Evolutionary conservation across 2,329 filamentous ascomycete genomes (phyloP), one percentile per base, ranked within the genome.

Genomic region (Cercospora zeina): DNA sequence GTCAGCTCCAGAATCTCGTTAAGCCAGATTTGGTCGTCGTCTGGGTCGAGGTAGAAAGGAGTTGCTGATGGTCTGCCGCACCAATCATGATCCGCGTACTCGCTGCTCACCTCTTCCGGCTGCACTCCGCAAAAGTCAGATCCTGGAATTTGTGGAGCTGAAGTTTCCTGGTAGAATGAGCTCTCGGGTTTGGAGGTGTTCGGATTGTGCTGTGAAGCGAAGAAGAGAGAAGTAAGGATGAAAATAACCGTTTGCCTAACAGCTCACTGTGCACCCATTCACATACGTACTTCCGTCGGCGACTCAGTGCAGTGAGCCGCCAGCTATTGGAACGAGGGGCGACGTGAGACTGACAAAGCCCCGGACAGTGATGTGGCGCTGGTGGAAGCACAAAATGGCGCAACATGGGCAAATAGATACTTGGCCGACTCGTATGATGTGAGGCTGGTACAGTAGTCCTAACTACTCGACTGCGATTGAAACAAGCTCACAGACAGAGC

Each of bases 361-460:
- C n/a, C n/a, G n/a, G 11, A 6, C 6, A 27, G 24, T 6, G 24
- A 27, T 54, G 19, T 37, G 51, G 36, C 33, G 19, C 31, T 54
- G 31, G 7, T 21, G 51, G 14, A 36, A 36, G 36, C 51, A 54
- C 19, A 8, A n/a, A 54, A 54, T 36, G 19, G 36, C 19, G 51
- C 51, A 34, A 13, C 33, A 49, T 27, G 39, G 21, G 39, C 39
- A 21, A 3, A 19, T n/a, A 10, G 4, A 34, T 13, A 47, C 21
- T 47, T 47, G 42, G 51, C 51, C 27, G 51, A 37, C 30, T 54
- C 51, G 51, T 54, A 54, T 31, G 51, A 54, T 37, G 11, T 36
- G 31, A 36, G 51, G 51, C 51, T 54, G 81, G 51, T 47, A 27
- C 21, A 9, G 2, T 8, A 6, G 11, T 47, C 21, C 24, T 27